A percentile compares a stretch with the other conserved stretches of the same genome.
These are phyloP conservation scores for Septoria linicola DNA, from an alignment of 2,329 filamentous ascomycete species.

Conservation along the genomic window DNA sequence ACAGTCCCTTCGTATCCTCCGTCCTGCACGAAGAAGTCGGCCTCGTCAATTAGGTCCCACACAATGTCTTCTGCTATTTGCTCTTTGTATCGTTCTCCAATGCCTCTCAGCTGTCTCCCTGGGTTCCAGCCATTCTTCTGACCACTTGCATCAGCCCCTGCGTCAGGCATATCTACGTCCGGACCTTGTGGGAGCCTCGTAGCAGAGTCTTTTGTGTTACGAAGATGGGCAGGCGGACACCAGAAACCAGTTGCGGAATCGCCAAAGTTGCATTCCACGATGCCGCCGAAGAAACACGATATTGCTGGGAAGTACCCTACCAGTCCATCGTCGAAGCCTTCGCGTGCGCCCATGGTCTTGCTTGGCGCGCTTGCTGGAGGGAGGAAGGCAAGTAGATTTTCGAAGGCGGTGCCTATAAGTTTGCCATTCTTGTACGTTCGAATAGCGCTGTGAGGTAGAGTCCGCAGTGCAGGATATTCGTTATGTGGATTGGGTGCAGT, in stretches of 20 bases:
- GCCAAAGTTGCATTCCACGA: conserved; percentile 91
- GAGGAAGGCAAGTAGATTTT: conserved; percentile 83
- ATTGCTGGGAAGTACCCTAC: conserved; percentile 94
- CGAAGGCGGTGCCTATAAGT: conserved; percentile 82
- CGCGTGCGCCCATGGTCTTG: conserved; percentile 67
- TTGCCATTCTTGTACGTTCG: conserved; percentile 91
- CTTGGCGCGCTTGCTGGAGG: conserved; percentile 80
- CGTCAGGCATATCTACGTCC: conserved; percentile 39
- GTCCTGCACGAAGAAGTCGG: conserved; percentile 82
- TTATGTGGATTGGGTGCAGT: conserved; percentile 72
- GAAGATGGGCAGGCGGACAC: conserved; percentile 67
- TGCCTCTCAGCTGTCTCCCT: conserved; percentile 51
- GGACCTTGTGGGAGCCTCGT: conserved; percentile 21
- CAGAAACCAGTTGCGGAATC: conserved; percentile 81
- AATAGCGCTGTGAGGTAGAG: conserved; percentile 80
- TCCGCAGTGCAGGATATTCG: conserved; percentile 71
- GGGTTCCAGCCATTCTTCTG: conserved; percentile 34
- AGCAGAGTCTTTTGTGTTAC: conserved; percentile 23
- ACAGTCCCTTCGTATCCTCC: conserved; percentile 43
- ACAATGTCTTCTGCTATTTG: conserved; percentile 93
- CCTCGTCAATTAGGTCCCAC: conserved; percentile 91
- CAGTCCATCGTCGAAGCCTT: conserved; percentile 90
- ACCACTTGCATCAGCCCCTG: conserved; percentile 24
- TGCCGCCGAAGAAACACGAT: conserved; percentile 86
- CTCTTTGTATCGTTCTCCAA: conserved; percentile 81